Conservation (phyloP, 108 stramenopile genomes). For the Asterionellopsis glacialis region DNA sequence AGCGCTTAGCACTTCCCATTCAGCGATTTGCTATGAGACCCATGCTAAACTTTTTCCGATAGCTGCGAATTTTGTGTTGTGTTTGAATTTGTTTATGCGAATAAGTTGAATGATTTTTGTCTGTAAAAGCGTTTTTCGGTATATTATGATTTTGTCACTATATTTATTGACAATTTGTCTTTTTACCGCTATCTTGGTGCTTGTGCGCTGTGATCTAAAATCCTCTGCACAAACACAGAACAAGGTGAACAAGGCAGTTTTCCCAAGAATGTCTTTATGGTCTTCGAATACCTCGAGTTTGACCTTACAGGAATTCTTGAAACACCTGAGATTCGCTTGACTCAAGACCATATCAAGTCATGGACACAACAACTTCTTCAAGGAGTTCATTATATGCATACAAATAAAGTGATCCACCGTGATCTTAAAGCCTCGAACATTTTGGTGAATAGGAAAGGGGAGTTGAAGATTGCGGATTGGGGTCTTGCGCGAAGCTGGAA, state of each 20-base stretch:
- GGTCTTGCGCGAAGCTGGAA: conserved; percentile 92
- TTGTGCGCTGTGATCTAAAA: conserved; percentile 9
- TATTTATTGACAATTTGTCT: conserved; percentile 10
- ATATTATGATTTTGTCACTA: conserved; percentile 26
- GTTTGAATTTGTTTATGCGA: no score
- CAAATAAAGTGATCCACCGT: conserved; percentile 90
- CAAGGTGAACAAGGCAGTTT: conserved; percentile 57
- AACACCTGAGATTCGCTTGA: conserved; percentile 76
- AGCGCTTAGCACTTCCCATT: no score
- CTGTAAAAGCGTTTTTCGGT: conserved; percentile 11
- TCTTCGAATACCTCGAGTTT: conserved; percentile 92
- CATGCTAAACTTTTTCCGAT: no score
- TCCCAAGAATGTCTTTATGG: conserved; percentile 92
- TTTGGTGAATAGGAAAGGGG: conserved; percentile 81
- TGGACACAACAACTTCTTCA: conserved; percentile 89
- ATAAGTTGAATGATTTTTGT: neutral
- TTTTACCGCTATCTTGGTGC: conserved; percentile 8
- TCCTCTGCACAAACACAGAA: conserved; percentile 15
- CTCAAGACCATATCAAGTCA: conserved; percentile 84
- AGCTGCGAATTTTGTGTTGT: no score
- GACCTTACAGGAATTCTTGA: conserved; percentile 85
- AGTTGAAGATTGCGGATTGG: conserved; percentile 96
- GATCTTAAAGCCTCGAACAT: conserved; percentile 94
- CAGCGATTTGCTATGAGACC: no score
- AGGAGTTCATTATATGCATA: conserved; percentile 92